Evolutionary conservation across 2,329 filamentous ascomycete genomes (phyloP).

Genomic region (Geosmithia putterillii): DNA sequence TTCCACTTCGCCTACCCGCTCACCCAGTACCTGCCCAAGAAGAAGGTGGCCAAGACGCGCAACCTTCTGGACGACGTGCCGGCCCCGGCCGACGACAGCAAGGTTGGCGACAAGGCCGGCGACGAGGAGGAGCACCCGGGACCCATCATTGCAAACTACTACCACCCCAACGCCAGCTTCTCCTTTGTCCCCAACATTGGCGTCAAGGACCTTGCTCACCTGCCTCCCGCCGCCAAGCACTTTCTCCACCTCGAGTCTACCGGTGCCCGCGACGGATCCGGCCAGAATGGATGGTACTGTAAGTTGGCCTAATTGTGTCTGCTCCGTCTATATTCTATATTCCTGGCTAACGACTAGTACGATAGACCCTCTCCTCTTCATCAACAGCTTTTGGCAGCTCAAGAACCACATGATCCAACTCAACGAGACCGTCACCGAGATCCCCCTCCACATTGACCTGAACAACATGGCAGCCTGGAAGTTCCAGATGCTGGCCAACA

Average conservation of each 20-base stretch:
- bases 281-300: constrained; percentile 86
- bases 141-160: constrained; percentile 72
- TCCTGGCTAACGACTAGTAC: not conserved
- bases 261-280: constrained; percentile 69
- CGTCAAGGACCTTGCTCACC: constrained; percentile 48
- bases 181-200: constrained; percentile 76
- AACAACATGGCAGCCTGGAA: constrained; percentile 81
- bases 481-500: constrained; percentile 70
- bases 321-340: no score
- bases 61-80: constrained; percentile 58
- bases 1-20: constrained; percentile 77
- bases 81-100: constrained; percentile 26
- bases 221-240: constrained; percentile 64
- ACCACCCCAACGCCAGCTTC: constrained; percentile 88
- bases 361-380: constrained; percentile 66
- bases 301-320: constrained; percentile 18
- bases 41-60: constrained; percentile 77
- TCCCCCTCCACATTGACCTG: constrained; percentile 75
- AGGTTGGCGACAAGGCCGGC: no score
- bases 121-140: constrained; percentile 42
- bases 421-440: constrained; percentile 74
- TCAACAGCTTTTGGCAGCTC: constrained; percentile 97
- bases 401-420: constrained; percentile 81
- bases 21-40: constrained; percentile 83
- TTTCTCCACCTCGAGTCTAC: constrained; percentile 70